phyloP scores from a whole-genome alignment of 495 filamentous ascomycete species.

The Daldinia loculata region DNA sequence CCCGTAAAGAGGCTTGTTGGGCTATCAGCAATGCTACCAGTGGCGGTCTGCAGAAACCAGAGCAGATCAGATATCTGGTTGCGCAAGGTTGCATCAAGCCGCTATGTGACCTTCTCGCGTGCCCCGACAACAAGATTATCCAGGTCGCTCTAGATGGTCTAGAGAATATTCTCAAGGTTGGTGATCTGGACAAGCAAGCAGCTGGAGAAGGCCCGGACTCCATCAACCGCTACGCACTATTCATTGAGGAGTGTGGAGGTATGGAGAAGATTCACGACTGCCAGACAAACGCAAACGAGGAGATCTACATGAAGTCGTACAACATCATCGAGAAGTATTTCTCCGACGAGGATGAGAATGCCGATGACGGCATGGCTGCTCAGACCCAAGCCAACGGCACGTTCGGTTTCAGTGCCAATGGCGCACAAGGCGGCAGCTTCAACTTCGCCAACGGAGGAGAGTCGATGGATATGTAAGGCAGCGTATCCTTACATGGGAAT shows the following conservation, averaged over 20 bases:
- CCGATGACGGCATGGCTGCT: conserved; percentile 67
- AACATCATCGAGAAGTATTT: conserved; percentile 99
- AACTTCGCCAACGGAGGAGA: conserved; percentile 93
- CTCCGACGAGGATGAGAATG: conserved; percentile 94
- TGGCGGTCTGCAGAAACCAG: conserved; percentile 96
- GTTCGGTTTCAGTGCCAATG: conserved; percentile 84
- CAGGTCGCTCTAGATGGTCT: conserved; percentile 98
- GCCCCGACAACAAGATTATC: conserved; percentile 99
- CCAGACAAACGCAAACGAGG: conserved; percentile 99
- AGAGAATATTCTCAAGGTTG: conserved; percentile 99
- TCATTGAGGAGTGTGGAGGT: conserved; percentile 97
- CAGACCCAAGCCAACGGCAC: conserved; percentile 70
- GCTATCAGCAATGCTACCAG: conserved; percentile 99
- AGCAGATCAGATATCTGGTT: conserved; percentile 97
- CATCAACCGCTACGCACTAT: conserved; percentile 96
- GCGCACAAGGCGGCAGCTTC: conserved; percentile 80
- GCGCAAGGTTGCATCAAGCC: conserved; percentile 95
- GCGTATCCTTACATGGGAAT: conserved; percentile 10
- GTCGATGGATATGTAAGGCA: conserved; percentile 95
- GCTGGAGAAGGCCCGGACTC: conserved; percentile 74
- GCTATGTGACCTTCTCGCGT: conserved; percentile 92
- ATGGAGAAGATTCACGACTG: conserved; percentile 99
- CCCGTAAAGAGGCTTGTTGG: conserved; percentile 99
- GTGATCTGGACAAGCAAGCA: conserved; percentile 96
- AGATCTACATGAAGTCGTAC: conserved; percentile 99